Evolutionary conservation across 2,329 filamentous ascomycete genomes (phyloP).

Genomic region (Ramularia collo-cygni): DNA sequence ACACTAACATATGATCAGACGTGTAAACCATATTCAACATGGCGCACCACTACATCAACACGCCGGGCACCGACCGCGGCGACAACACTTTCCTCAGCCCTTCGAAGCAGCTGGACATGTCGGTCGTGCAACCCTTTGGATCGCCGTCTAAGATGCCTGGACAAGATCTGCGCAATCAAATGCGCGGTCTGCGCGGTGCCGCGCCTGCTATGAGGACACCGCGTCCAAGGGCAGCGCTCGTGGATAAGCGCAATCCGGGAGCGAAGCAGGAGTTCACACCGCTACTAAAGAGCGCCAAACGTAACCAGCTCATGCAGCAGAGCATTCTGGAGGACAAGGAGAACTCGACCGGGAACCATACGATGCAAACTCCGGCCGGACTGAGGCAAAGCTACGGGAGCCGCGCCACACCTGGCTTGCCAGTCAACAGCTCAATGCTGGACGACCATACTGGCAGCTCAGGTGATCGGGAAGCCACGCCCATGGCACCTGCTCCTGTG

Average conservation of each 20-base stretch:
- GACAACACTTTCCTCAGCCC: slow-evolving; percentile 71
- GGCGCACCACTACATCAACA: slow-evolving; percentile 58
- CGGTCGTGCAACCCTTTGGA: slow-evolving; percentile 79
- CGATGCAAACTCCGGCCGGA: slow-evolving; percentile 58
- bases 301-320: slow-evolving; percentile 50
- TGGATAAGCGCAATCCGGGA: slow-evolving; percentile 55
- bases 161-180: slow-evolving; percentile 63
- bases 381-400: slow-evolving; percentile 54
- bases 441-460: slow-evolving; percentile 56
- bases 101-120: slow-evolving; percentile 62
- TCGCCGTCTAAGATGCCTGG: slow-evolving; percentile 66
- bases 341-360: slow-evolving; percentile 38
- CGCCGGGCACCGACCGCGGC: slow-evolving; percentile 75
- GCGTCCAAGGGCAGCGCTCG: slow-evolving; percentile 62
- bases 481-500: slow-evolving; percentile 61
- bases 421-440: slow-evolving; percentile 68
- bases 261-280: slow-evolving; percentile 82
- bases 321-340: slow-evolving; percentile 33
- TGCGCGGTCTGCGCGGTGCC: slow-evolving; percentile 56
- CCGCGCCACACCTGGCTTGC: slow-evolving; percentile 63
- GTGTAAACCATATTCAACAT: slow-evolving; percentile 24
- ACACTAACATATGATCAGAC: slow-evolving; percentile 2
- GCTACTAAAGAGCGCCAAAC: slow-evolving; percentile 73
- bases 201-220: slow-evolving; percentile 50
- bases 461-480: slow-evolving; percentile 58